A percentile compares a stretch with the other conserved stretches of the same genome.
phyloP scores from a whole-genome alignment of 345 rosid genomes.

The Cardiospermum halicacabum region DNA sequence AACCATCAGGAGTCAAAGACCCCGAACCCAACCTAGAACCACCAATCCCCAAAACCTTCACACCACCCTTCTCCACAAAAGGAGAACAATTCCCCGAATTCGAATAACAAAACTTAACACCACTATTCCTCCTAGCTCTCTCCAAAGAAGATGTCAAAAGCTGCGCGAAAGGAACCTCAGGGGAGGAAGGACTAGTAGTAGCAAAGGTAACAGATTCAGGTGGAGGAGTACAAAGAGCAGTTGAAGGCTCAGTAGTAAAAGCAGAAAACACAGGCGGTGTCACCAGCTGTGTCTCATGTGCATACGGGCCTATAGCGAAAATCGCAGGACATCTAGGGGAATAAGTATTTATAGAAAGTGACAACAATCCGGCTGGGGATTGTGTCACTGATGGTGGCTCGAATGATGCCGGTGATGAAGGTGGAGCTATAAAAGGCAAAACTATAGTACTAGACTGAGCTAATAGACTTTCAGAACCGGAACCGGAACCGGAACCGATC shows the following conservation, averaged over 20 bases:
- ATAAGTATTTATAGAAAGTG: constrained; percentile 47
- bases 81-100: constrained; percentile 90
- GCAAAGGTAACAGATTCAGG: constrained; percentile 86
- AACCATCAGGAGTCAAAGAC: constrained; percentile 61
- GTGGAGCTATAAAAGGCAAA: constrained; percentile 84
- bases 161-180: constrained; percentile 94
- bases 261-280: constrained; percentile 98
- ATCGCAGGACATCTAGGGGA: constrained; percentile 69
- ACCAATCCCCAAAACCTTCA: constrained; percentile 60
- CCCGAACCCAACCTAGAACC: constrained; percentile 70
- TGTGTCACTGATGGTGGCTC: constrained; percentile 80
- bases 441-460: constrained; percentile 41
- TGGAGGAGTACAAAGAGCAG: constrained; percentile 92
- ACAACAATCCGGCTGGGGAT: constrained; percentile 60
- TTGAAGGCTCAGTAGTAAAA: constrained; percentile 82
- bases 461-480: constrained; percentile 36
- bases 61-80: constrained; percentile 63
- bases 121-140: constrained; percentile 64
- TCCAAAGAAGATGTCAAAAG: constrained; percentile 82
- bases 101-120: constrained; percentile 60
- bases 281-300: constrained; percentile 89
- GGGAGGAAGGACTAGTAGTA: constrained; percentile 86
- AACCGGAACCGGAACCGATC: no score
- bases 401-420: constrained; percentile 91
- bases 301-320: constrained; percentile 82